A percentile compares a stretch with the other conserved stretches of the same genome.
phyloP scores from a whole-genome alignment of 495 filamentous ascomycete genomes.

The Trichoderma asperelloides region DNA sequence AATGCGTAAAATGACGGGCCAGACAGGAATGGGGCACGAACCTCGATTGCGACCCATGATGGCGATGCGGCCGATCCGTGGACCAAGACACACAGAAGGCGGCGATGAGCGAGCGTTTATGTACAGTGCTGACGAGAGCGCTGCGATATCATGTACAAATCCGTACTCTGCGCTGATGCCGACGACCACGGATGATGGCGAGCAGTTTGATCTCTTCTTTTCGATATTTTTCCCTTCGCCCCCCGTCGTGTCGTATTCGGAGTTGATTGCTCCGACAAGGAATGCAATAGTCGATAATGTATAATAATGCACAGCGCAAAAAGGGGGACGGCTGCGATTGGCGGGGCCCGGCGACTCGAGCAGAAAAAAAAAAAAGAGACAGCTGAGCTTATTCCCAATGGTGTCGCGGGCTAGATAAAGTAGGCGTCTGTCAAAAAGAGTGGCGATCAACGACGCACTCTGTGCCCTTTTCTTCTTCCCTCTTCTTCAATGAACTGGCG shows the following conservation, averaged over 20 bases:
- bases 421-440: no score
- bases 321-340: neutral
- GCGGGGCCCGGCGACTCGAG: neutral
- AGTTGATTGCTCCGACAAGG: neutral
- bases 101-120: neutral
- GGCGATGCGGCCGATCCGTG: constrained; percentile 2
- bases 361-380: neutral
- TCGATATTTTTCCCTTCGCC: neutral
- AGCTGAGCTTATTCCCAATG: neutral
- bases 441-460: neutral
- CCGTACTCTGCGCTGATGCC: no score
- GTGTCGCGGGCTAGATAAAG: no score
- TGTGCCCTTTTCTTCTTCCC: no score
- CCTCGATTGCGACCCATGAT: constrained; percentile 41
- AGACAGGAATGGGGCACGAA: constrained; percentile 24
- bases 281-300: neutral
- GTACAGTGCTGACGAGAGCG: neutral
- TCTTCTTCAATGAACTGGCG: neutral
- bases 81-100: neutral
- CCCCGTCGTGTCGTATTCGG: neutral
- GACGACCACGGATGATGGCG: no score
- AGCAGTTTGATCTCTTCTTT: no score
- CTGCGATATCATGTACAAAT: neutral
- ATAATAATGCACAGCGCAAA: neutral
- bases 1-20: constrained; percentile 10